Evolutionary conservation across 148 eudicot genomes (phyloP).

Genomic region (Chenopodium suecicum): DNA sequence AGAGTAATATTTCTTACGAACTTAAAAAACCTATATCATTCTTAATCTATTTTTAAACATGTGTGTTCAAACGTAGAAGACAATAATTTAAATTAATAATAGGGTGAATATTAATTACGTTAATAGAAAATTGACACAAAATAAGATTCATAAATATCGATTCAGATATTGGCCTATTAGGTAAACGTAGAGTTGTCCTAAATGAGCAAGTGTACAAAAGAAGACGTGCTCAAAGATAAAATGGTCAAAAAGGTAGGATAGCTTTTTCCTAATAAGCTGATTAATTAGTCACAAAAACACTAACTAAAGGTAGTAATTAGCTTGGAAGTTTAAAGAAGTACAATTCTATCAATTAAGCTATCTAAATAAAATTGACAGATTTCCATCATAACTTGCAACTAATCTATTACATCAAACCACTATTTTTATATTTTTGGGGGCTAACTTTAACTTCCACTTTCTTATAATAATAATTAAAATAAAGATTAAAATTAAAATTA

Average conservation of each 20-base stretch:
- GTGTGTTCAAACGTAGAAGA: no score
- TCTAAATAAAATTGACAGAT: background rate
- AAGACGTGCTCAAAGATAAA: no score
- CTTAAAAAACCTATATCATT: no score
- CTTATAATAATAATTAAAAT: background rate
- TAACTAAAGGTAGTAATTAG: background rate
- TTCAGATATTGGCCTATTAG: no score
- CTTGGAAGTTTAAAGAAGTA: background rate
- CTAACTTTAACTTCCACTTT: slow-evolving; percentile 8
- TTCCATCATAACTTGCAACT: background rate
- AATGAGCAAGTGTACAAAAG: no score
- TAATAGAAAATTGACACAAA: no score
- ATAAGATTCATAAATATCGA: no score
- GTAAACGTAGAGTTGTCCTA: background rate
- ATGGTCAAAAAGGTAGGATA: background rate
- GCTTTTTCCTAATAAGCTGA: background rate
- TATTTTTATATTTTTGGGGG: background rate
- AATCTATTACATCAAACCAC: background rate
- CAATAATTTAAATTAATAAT: no score
- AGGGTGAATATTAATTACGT: no score
- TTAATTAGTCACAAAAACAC: background rate
- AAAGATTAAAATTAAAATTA: background rate
- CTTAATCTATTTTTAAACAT: no score
- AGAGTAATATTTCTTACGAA: no score
- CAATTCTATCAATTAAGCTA: background rate